Base-by-base conservation (phyloP, 2,329 filamentous ascomycete genomes). In the Moelleriella libera region DNA sequence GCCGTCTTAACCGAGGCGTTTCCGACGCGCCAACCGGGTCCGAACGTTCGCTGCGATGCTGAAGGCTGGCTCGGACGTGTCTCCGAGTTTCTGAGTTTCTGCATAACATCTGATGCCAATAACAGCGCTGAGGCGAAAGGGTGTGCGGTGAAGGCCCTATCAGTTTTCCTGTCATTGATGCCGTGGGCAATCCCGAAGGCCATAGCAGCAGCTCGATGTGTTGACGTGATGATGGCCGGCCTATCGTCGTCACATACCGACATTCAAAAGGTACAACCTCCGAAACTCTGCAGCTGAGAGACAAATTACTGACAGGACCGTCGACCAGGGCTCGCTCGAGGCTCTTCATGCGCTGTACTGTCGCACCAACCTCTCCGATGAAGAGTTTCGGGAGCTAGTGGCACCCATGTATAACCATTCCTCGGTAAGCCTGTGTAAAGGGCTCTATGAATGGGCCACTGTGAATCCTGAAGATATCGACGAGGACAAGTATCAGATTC, bases 11-110 rank as follows among this genome's bases (percentile, higher is more conserved):
- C 78, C 51, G 83, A 94, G 53, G 74, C 83, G 29, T 87, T 88
- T 57, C 83, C 86, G 9, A 81, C 83, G 55, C 75, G 88, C 54
- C 82, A 87, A 53, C 62, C 75, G 40, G 77, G 75, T 44, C 71
- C 82, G 30, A 75, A 82, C 46, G 78, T 94, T 48, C 81, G 90
- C 40, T 84, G 70, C 60, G 88, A 85, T 11, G 72, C 82, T 41
- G 86, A 95, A 54, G 94, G 92, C 14, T 98, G 92, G 92, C 72
- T 97, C 32, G 72, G 75, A 47, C 81, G 90, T 55, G 75, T 94
- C 46, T 83, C 83, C 45, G 73, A 77, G 10, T 80, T 95, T 53
- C 73, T 97, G 43, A 73, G 73, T 50, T 79, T 82, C 58, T 94
- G 86, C 59, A 67, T 94, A 46, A 74, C 74, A 39, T 76, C 80